These are phyloP conservation scores for Cystobasidium onofrii DNA, from an alignment of 768 basidiomycete genomes.

Conservation along the genomic window DNA sequence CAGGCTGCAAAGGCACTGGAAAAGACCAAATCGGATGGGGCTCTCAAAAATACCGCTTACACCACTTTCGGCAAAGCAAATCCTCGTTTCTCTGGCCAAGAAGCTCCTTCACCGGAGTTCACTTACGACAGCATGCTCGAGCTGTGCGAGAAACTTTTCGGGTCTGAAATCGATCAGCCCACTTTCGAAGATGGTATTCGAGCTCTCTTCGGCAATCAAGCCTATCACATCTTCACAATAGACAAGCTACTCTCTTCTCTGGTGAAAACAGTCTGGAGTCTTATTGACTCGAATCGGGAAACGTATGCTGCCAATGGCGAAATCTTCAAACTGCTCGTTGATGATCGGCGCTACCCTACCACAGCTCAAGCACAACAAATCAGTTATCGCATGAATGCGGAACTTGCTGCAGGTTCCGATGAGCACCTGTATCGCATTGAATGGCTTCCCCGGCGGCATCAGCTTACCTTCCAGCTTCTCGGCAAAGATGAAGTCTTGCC, in stretches of 20 bases:
- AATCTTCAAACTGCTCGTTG: slow-evolving; percentile 37
- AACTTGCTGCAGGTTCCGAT: slow-evolving; percentile 46
- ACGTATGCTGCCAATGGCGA: slow-evolving; percentile 52
- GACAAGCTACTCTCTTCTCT: slow-evolving; percentile 83
- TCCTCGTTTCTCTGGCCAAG: slow-evolving; percentile 23
- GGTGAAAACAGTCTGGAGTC: slow-evolving; percentile 78
- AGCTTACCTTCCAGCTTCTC: slow-evolving; percentile 47
- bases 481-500: slow-evolving; percentile 48
- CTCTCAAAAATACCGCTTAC: slow-evolving; percentile 51
- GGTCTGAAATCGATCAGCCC: slow-evolving; percentile 81
- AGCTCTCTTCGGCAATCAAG: slow-evolving; percentile 86
- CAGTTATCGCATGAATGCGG: slow-evolving; percentile 49
- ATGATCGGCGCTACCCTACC: slow-evolving; percentile 38
- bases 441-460: slow-evolving; percentile 45
- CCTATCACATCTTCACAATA: slow-evolving; percentile 82
- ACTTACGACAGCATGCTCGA: slow-evolving; percentile 83
- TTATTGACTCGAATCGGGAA: slow-evolving; percentile 74
- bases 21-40: slow-evolving; percentile 42
- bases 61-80: slow-evolving; percentile 12
- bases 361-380: slow-evolving; percentile 46
- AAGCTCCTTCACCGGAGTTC: slow-evolving; percentile 51
- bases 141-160: slow-evolving; percentile 87
- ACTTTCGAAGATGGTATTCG: slow-evolving; percentile 92
- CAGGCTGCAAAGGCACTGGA: slow-evolving; percentile 45
- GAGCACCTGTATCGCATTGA: slow-evolving; percentile 50